phyloP scores from a whole-genome alignment of 345 rosid genomes.

The Rhodamnia rubescens region DNA sequence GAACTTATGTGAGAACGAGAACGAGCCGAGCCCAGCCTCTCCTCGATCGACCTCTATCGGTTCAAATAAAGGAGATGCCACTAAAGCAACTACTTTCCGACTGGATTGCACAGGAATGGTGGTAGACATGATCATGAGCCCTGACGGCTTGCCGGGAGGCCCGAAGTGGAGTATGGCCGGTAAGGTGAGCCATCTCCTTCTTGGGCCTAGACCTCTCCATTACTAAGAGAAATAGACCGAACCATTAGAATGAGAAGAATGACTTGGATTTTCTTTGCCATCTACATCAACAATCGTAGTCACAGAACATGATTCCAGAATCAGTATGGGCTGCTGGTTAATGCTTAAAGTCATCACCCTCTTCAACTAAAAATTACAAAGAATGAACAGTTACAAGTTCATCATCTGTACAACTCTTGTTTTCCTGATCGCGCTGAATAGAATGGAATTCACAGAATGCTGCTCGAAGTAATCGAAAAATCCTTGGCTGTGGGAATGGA shows the following conservation, averaged over 20 bases:
- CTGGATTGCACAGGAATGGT: not conserved
- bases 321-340: constrained; percentile 12
- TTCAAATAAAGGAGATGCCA: not conserved
- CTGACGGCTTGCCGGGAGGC: not conserved
- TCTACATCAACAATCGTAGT: not conserved
- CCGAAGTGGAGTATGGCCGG: not conserved
- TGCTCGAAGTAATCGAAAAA: not conserved
- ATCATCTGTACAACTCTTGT: constrained; percentile 40
- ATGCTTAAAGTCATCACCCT: constrained; percentile 4
- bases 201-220: not conserved
- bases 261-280: not conserved
- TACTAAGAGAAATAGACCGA: not conserved
- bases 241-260: not conserved
- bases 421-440: not conserved
- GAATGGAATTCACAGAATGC: not conserved
- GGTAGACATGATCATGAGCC: not conserved
- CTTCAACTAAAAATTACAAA: constrained; percentile 45
- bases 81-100: not conserved
- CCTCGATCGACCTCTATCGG: not conserved
- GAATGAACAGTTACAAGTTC: constrained; percentile 33
- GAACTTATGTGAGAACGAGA: not conserved
- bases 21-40: not conserved
- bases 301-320: not conserved
- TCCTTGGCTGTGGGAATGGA: not conserved
- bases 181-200: not conserved